phyloP scores from a whole-genome alignment of 1,139 yeast species.

The Candida sp. region DNA sequence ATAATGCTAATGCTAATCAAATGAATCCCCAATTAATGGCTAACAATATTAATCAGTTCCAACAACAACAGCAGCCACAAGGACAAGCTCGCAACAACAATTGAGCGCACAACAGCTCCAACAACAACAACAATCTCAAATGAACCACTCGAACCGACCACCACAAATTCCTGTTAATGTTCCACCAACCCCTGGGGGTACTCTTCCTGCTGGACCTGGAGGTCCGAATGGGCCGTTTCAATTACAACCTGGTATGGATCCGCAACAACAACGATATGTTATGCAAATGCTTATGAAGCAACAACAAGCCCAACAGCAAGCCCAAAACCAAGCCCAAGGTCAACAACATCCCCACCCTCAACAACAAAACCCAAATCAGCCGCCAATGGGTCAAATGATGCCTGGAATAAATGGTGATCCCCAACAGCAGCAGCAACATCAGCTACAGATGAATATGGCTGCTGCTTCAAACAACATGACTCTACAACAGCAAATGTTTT shows the following conservation, averaged over 20 bases:
- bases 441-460: constrained; percentile 9
- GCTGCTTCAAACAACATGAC: constrained; percentile 12
- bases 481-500: constrained; percentile 23
- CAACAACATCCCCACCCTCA: constrained; percentile 14
- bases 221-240: constrained; percentile 2
- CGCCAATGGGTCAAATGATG: constrained; percentile 8
- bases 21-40: constrained; percentile 1
- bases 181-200: constrained; percentile 10
- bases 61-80: constrained; percentile 10
- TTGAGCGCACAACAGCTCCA: constrained; percentile 1
- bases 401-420: constrained; percentile 11
- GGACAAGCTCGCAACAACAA: constrained; percentile 17
- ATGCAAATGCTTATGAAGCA: constrained; percentile 22
- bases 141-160: constrained; percentile 8
- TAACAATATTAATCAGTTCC: not conserved
- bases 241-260: constrained; percentile 7
- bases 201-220: constrained; percentile 5
- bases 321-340: constrained; percentile 10
- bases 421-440: constrained; percentile 20
- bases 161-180: constrained; percentile 10
- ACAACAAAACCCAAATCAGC: constrained; percentile 12
- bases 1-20: constrained; percentile 4
- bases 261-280: constrained; percentile 20
- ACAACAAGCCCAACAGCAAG: constrained; percentile 21
- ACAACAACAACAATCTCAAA: constrained; percentile 6